These are phyloP conservation scores for Misopates orontium DNA, from an alignment of 257 asterid genomes.

Conservation along the genomic window DNA sequence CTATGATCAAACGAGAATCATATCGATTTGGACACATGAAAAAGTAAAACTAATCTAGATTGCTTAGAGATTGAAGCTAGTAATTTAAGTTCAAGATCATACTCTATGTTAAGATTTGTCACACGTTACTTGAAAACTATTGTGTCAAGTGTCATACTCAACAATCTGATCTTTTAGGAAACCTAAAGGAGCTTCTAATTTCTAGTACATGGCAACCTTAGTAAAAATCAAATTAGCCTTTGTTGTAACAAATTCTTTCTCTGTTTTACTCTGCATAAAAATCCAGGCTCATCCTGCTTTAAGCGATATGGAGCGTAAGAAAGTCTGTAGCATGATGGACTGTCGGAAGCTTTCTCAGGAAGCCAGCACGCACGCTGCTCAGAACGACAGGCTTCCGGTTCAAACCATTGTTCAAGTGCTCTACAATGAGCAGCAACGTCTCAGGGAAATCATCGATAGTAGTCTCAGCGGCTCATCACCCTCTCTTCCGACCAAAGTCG, in stretches of 20 bases:
- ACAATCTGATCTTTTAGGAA: too few species aligned
- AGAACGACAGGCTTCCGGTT: conserved; percentile 80
- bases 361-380: conserved; percentile 88
- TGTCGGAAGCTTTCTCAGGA: conserved; percentile 84
- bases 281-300: conserved; percentile 77
- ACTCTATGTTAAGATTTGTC: too few species aligned
- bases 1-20: too few species aligned
- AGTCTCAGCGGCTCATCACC: conserved; percentile 40
- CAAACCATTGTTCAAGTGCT: conserved; percentile 85
- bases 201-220: too few species aligned
- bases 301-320: conserved; percentile 77
- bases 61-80: too few species aligned
- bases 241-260: conserved; percentile 6
- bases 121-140: too few species aligned
- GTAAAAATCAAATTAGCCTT: too few species aligned
- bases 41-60: too few species aligned
- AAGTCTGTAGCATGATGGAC: conserved; percentile 81
- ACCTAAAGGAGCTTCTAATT: too few species aligned
- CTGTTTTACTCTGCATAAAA: not conserved
- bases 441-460: conserved; percentile 58
- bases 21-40: too few species aligned
- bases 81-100: too few species aligned
- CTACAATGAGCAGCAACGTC: conserved; percentile 84
- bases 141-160: too few species aligned
- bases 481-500: conserved; percentile 30